Percentiles rank a stretch among this genome's conserved stretches.
These are phyloP conservation scores for Fagopyrum homotropicum DNA, from an alignment of 148 eudicot genomes.

Conservation along the genomic window DNA sequence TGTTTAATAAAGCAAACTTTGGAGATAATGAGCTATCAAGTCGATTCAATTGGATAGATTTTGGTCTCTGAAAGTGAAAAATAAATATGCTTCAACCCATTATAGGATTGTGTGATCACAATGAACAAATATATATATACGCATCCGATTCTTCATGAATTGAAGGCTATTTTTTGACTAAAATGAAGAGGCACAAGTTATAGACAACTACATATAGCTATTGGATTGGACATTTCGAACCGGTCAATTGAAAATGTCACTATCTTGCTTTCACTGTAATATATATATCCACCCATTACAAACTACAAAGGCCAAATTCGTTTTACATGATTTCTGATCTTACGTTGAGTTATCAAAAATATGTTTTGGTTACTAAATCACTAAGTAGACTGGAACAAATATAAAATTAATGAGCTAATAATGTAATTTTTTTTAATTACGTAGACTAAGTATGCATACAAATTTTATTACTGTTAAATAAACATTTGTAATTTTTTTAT, in stretches of 20 bases:
- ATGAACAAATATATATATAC: neutral
- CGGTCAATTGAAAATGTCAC: neutral
- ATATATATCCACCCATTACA: neutral
- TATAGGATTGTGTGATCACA: slow-evolving; percentile 2
- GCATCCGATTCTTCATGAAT: slow-evolving; percentile 6
- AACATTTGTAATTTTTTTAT: too few species aligned
- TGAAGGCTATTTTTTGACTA: neutral
- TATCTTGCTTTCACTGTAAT: neutral
- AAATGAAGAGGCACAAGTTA: neutral
- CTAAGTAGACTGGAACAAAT: too few species aligned
- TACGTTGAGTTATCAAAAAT: too few species aligned
- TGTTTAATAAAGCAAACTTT: neutral
- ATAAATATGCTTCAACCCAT: slow-evolving; percentile 1
- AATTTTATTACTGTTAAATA: too few species aligned
- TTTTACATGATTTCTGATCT: too few species aligned
- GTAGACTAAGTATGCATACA: too few species aligned
- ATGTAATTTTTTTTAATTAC: too few species aligned
- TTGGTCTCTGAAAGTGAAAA: slow-evolving; percentile 4
- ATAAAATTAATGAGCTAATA: too few species aligned
- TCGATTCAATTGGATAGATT: neutral
- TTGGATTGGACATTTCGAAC: neutral
- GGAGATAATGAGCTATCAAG: neutral
- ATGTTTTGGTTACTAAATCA: too few species aligned
- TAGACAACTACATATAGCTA: neutral
- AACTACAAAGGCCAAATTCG: neutral